These are phyloP conservation scores for Amauroascus niger DNA, from an alignment of 2,329 filamentous ascomycete species.

Conservation along the genomic window DNA sequence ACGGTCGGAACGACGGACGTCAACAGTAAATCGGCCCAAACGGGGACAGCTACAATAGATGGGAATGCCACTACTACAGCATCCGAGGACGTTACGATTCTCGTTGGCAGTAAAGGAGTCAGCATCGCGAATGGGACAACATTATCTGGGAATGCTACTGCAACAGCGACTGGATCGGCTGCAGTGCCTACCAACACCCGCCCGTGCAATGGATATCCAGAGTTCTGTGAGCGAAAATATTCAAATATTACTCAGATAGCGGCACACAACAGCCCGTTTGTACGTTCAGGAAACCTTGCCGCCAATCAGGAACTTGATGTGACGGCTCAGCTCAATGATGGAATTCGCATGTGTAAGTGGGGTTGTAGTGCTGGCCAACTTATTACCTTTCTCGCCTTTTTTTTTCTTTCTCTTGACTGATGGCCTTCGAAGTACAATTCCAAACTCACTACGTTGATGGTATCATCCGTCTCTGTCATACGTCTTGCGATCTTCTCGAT, in stretches of 20 bases:
- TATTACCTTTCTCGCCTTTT: neutral
- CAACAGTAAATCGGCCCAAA: constrained; percentile 13
- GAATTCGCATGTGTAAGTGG: constrained; percentile 46
- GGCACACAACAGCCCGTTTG: constrained; percentile 75
- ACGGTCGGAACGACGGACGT: constrained; percentile 22
- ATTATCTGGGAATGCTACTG: constrained; percentile 41
- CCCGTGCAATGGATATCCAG: constrained; percentile 68
- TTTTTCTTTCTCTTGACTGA: neutral
- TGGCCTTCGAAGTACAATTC: constrained; percentile 44
- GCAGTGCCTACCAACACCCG: constrained; percentile 56
- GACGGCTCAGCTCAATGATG: constrained; percentile 64
- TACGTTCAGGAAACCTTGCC: constrained; percentile 58
- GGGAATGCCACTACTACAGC: constrained; percentile 22
- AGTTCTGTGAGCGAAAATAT: constrained; percentile 67
- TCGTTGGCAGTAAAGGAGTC: constrained; percentile 30
- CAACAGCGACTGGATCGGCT: constrained; percentile 40
- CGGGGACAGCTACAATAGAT: constrained; percentile 18
- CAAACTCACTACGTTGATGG: constrained; percentile 48
- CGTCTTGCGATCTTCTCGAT: constrained; percentile 70
- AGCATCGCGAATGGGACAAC: constrained; percentile 26
- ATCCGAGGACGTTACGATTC: constrained; percentile 32
- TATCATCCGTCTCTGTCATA: constrained; percentile 72
- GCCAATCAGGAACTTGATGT: constrained; percentile 65
- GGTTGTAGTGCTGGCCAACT: neutral
- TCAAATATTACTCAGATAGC: constrained; percentile 71